phyloP scores from a whole-genome alignment of 305 asterid genomes.

The Euphrasia arctica region DNA sequence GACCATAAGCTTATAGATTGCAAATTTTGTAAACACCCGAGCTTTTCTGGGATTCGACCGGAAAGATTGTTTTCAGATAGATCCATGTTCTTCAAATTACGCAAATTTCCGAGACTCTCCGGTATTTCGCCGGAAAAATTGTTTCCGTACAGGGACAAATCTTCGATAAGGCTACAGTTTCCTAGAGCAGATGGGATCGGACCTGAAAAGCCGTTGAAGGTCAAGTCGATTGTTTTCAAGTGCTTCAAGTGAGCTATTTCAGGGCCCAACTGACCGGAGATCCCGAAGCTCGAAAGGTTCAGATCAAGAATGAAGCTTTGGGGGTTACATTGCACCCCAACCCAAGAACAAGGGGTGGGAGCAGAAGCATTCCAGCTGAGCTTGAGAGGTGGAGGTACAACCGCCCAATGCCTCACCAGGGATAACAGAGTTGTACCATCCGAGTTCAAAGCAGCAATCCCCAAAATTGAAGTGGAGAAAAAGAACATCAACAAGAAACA shows the following conservation, averaged over 20 bases:
- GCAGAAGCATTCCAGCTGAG: slow-evolving; percentile 77
- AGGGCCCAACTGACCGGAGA: slow-evolving; percentile 71
- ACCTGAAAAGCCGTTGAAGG: slow-evolving; percentile 49
- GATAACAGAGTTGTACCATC: slow-evolving; percentile 71
- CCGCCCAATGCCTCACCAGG: slow-evolving; percentile 52
- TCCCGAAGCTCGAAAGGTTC: slow-evolving; percentile 45
- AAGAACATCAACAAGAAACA: slow-evolving; percentile 31
- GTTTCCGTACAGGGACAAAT: slow-evolving; percentile 50
- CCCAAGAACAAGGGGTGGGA: slow-evolving; percentile 80
- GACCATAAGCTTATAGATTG: slow-evolving; percentile 37
- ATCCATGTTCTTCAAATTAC: slow-evolving; percentile 44
- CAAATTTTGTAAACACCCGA: slow-evolving; percentile 57
- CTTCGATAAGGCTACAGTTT: slow-evolving; percentile 47
- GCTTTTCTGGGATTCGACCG: slow-evolving; percentile 56
- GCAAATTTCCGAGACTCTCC: slow-evolving; percentile 53
- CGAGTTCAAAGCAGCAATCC: slow-evolving; percentile 38
- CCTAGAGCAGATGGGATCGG: slow-evolving; percentile 51
- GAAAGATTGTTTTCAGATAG: slow-evolving; percentile 50
- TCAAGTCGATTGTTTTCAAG: slow-evolving; percentile 43
- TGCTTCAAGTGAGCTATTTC: slow-evolving; percentile 52
- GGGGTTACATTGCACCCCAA: slow-evolving; percentile 58
- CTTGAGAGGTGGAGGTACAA: slow-evolving; percentile 48
- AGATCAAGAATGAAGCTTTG: slow-evolving; percentile 37
- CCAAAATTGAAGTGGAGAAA: slow-evolving; percentile 24
- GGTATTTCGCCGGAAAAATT: slow-evolving; percentile 62